phyloP scores from a whole-genome alignment of 768 basidiomycete genomes.

The Thelephora ganbajun region DNA sequence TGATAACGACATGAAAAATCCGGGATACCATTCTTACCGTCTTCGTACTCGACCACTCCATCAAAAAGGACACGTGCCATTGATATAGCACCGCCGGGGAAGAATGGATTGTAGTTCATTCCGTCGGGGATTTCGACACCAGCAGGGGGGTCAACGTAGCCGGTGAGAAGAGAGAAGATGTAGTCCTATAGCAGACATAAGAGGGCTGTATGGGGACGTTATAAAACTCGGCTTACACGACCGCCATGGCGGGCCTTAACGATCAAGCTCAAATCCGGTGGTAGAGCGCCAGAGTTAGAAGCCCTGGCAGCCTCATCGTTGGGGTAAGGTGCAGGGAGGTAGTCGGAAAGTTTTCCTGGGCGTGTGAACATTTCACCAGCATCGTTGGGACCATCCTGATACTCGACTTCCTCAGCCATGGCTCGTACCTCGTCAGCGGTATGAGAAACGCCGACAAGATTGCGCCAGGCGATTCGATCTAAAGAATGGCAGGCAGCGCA shows the following conservation, averaged over 20 bases:
- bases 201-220: background rate
- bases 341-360: conserved; percentile 96
- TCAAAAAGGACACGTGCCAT: conserved; percentile 97
- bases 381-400: conserved; percentile 88
- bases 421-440: conserved; percentile 78
- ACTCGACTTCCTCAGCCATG: conserved; percentile 96
- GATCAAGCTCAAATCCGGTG: conserved; percentile 94
- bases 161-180: conserved; percentile 91
- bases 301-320: conserved; percentile 97
- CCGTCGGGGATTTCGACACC: conserved; percentile 91
- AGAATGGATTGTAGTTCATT: conserved; percentile 98
- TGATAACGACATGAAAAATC: background rate
- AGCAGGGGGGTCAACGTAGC: conserved; percentile 92
- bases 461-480: conserved; percentile 99
- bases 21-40: conserved; percentile 38
- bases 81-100: conserved; percentile 96
- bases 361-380: conserved; percentile 98
- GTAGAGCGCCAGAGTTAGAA: conserved; percentile 86
- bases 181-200: conserved; percentile 54
- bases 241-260: conserved; percentile 96
- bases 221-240: conserved; percentile 45
- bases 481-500: conserved; percentile 98
- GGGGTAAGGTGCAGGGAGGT: conserved; percentile 88
- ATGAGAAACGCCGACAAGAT: conserved; percentile 96
- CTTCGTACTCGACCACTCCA: conserved; percentile 91